Percentiles rank a stretch among this genome's conserved stretches.
Conservation (phyloP, 2,329 filamentous ascomycete genomes). For the Cytospora paraplurivora region DNA sequence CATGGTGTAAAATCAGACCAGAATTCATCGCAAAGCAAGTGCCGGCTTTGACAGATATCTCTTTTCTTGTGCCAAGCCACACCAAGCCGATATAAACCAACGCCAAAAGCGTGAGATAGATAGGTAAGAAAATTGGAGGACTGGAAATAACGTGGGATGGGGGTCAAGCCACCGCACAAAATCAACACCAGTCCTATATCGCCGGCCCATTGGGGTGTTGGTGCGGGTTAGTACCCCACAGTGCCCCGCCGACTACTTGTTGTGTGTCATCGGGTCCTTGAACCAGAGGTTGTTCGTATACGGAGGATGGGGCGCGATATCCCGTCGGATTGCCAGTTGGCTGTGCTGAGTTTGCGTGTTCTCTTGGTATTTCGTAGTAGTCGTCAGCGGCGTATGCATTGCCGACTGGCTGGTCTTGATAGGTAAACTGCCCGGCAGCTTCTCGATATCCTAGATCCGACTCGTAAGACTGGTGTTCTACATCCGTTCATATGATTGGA, state of each 20-base stretch:
- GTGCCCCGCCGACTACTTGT: constrained; percentile 37
- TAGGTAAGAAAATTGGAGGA: background rate
- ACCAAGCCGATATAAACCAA: constrained; percentile 14
- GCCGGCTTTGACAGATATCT: constrained; percentile 7
- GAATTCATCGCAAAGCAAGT: constrained; percentile 1
- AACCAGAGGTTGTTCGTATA: constrained; percentile 13
- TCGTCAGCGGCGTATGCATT: constrained; percentile 17
- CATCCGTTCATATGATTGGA: constrained; percentile 27
- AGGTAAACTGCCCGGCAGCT: constrained; percentile 10
- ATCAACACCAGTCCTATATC: constrained; percentile 18
- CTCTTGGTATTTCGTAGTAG: constrained; percentile 16
- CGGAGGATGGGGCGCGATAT: constrained; percentile 19
- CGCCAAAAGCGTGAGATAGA: constrained; percentile 13
- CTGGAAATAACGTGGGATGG: background rate
- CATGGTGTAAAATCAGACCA: background rate
- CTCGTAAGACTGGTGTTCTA: constrained; percentile 29
- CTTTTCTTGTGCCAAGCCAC: constrained; percentile 12
- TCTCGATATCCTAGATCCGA: constrained; percentile 28
- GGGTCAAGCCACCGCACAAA: background rate
- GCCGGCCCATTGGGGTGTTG: constrained; percentile 23
- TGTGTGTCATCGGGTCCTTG: constrained; percentile 37
- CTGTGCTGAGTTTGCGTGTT: constrained; percentile 15
- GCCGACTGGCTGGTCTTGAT: constrained; percentile 7
- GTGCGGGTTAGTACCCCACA: constrained; percentile 36
- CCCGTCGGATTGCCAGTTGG: constrained; percentile 26